Base-by-base conservation (phyloP, 805 yeast species). In the Kazachstania kunashirensis region DNA sequence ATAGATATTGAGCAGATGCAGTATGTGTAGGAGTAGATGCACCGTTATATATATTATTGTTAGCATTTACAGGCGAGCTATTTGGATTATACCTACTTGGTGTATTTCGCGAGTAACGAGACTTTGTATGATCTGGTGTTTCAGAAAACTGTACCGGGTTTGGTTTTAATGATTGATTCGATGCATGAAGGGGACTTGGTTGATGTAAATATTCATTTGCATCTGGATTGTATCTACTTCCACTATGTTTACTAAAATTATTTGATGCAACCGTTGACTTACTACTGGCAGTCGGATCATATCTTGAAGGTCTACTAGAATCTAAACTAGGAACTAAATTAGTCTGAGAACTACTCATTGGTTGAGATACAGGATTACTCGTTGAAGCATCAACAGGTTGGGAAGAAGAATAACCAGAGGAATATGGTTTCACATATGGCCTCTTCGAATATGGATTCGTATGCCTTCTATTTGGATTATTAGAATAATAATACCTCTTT, bases 401-500 rank as follows among this genome's bases (percentile, higher is more conserved):
- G 1, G 19, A 19, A 17, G 10, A 14, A 17, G 21, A 16, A 29
- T 24, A 33, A 11, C 23, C 28, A 21, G 11, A 15, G 14, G 16
- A 10, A 20, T 29, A 38, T 29, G 37, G 26, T 14, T 39, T 41
- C n/a, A 36, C 12, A 28, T 43, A 49, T 4, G 33, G 29, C 31
- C 44, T 45, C 29, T 45, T 49, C 3, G 39, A 31, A 35, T 42
- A 48, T 27, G 44, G 31, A 20, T 39, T 42, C 3, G 43, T 34
- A 24, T 50, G 50, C 44, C 60, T 48, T 27, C 47, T 42, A 32
- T 44, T 46, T 16, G 57, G 48, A 34, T 44, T 52, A 34, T 47
- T 50, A 8, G 49, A 44, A 30, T 55, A 57, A 34, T 55, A 54
- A 36, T 55, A 55, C 31, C 59, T 42, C 44, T 54, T 55, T 44